Conservation (phyloP, 1,139 yeast species). For the Dujonia santamariae region DNA sequence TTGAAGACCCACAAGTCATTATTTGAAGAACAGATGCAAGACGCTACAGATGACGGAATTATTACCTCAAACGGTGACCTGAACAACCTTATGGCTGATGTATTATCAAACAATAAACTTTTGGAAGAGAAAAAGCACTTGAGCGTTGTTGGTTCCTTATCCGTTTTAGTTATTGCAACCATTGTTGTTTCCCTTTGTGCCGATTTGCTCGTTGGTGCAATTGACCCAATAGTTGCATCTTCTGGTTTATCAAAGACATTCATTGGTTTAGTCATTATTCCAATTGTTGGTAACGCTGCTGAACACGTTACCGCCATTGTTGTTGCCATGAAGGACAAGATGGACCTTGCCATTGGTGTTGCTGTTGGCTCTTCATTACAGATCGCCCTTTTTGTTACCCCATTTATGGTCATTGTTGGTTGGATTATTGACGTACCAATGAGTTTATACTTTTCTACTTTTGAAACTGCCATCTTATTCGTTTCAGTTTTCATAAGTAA, state of each 20-base stretch:
- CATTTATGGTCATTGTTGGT: slow-evolving; percentile 89
- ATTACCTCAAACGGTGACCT: slow-evolving; percentile 31
- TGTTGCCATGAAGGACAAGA: slow-evolving; percentile 93
- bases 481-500: slow-evolving; percentile 85
- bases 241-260: slow-evolving; percentile 92
- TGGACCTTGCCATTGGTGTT: slow-evolving; percentile 96
- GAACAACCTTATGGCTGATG: slow-evolving; percentile 27
- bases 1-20: slow-evolving; percentile 74
- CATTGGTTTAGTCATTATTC: slow-evolving; percentile 88
- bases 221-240: slow-evolving; percentile 79
- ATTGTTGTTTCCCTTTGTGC: slow-evolving; percentile 88
- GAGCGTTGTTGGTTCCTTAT: slow-evolving; percentile 38
- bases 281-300: slow-evolving; percentile 98
- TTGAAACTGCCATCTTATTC: slow-evolving; percentile 89
- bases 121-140: slow-evolving; percentile 32
- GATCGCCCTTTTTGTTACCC: slow-evolving; percentile 91
- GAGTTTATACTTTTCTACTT: slow-evolving; percentile 87
- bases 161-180: slow-evolving; percentile 61
- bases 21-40: slow-evolving; percentile 40
- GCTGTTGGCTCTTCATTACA: slow-evolving; percentile 97
- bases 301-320: slow-evolving; percentile 96
- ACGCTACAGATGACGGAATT: slow-evolving; percentile 36
- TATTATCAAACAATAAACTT: slow-evolving; percentile 20
- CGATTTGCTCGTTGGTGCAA: slow-evolving; percentile 88
- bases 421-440: slow-evolving; percentile 90